Evolutionary conservation across 768 basidiomycete species (phyloP).

Genomic region (Collybia mongolica): DNA sequence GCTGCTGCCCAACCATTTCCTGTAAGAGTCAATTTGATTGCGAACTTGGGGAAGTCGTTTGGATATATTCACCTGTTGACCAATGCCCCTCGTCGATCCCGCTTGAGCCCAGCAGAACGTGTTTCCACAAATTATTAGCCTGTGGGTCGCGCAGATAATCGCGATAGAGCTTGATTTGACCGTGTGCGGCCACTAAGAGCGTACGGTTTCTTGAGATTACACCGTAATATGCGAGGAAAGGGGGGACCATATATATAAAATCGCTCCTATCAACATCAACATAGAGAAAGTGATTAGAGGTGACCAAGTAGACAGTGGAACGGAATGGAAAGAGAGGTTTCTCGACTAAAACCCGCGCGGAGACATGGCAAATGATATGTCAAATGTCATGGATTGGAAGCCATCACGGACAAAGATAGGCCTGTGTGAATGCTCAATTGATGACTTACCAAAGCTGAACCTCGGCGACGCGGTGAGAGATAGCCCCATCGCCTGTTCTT

Average conservation of each 20-base stretch:
- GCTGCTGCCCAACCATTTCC: conserved; percentile 91
- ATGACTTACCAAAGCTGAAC: conserved; percentile 68
- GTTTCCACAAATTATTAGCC: conserved; percentile 68
- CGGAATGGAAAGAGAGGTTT: not conserved
- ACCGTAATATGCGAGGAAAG: conserved; percentile 86
- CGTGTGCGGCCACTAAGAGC: conserved; percentile 62
- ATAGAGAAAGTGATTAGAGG: not conserved
- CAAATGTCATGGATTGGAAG: not conserved
- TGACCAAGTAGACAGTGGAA: not conserved
- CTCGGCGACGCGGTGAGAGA: conserved; percentile 70
- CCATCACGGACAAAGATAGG: not conserved
- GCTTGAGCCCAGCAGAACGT: conserved; percentile 58
- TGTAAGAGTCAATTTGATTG: conserved; percentile 19
- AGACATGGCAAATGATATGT: too few species aligned
- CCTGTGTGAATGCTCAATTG: not conserved
- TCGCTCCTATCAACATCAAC: conserved; percentile 53
- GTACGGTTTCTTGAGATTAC: conserved; percentile 54
- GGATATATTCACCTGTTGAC: conserved; percentile 60
- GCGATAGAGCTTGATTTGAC: conserved; percentile 73
- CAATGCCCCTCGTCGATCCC: conserved; percentile 69
- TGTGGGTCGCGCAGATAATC: conserved; percentile 53
- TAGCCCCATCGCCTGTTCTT: conserved; percentile 69
- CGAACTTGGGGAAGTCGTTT: not conserved
- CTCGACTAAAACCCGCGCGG: not conserved
- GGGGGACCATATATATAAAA: conserved; percentile 83